phyloP scores from a whole-genome alignment of 2,329 filamentous ascomycete genomes.

The Aspergillus sp. region DNA sequence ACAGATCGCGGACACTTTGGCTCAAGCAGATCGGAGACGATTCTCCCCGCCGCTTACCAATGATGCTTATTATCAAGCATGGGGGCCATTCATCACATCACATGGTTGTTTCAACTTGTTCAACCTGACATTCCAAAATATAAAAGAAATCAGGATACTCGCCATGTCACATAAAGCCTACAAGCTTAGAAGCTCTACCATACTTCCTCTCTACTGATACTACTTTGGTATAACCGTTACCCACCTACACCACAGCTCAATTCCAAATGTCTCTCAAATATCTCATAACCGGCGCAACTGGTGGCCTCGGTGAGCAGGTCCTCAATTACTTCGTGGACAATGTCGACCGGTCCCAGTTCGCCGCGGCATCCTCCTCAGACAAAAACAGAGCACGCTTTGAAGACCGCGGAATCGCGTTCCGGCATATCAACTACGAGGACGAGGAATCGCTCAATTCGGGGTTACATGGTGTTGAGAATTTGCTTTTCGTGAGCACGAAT shows the following conservation, averaged over 20 bases:
- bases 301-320: slow-evolving; percentile 36
- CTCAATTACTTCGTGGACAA: slow-evolving; percentile 33
- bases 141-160: no score
- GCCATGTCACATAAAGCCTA: no score
- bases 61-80: no score
- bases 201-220: not conserved
- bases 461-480: slow-evolving; percentile 52
- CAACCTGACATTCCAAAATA: no score
- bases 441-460: slow-evolving; percentile 47
- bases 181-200: no score
- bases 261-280: slow-evolving; percentile 34
- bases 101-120: no score
- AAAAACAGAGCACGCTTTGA: slow-evolving; percentile 42
- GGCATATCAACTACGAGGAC: slow-evolving; percentile 54
- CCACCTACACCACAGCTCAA: not conserved
- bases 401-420: slow-evolving; percentile 50
- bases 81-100: no score
- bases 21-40: no score
- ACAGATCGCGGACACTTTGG: no score
- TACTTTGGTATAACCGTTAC: not conserved
- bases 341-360: slow-evolving; percentile 46
- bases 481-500: slow-evolving; percentile 60
- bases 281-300: slow-evolving; percentile 40
- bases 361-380: slow-evolving; percentile 50
- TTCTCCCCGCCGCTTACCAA: no score